Evolutionary conservation across 345 rosid genomes (phyloP).

Genomic region (Sapria himalayana): DNA sequence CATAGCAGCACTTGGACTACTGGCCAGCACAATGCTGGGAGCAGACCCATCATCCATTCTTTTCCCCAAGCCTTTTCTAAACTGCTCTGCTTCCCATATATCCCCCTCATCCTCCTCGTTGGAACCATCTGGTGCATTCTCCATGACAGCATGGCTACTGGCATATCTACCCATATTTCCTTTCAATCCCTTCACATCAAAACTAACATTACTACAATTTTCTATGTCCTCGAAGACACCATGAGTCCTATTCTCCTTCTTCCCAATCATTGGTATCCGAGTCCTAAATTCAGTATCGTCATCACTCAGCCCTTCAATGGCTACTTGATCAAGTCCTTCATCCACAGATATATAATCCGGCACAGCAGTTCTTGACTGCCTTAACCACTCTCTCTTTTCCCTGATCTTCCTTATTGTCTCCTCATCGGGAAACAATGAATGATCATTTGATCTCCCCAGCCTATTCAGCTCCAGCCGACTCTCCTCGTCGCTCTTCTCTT

Average conservation of each 20-base stretch:
- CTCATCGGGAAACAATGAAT: conserved; percentile 17
- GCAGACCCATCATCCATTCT: conserved; percentile 47
- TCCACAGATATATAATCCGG: conserved; percentile 69
- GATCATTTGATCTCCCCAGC: conserved; percentile 15
- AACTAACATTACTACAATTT: conserved; percentile 5
- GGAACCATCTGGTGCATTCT: conserved; percentile 8
- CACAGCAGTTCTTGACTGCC: conserved; percentile 37
- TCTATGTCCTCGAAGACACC: conserved; percentile 50
- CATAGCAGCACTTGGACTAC: conserved; percentile 11
- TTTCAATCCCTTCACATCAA: conserved; percentile 15
- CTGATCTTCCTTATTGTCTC: conserved; percentile 40
- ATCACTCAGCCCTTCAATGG: conserved; percentile 47
- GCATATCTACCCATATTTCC: conserved; percentile 8
- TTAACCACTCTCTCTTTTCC: conserved; percentile 45
- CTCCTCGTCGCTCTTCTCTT: conserved; percentile 9
- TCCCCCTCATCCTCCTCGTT: conserved; percentile 73
- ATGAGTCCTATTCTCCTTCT: conserved; percentile 17
- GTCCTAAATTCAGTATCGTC: conserved; percentile 56
- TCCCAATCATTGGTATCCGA: conserved; percentile 35
- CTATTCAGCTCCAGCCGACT: conserved; percentile 16
- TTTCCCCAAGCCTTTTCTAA: conserved; percentile 71
- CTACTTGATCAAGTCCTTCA: conserved; percentile 21
- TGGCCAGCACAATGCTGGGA: conserved; percentile 15
- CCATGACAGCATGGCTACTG: conserved; percentile 6
- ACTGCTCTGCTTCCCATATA: conserved; percentile 88